These are phyloP conservation scores for Solanum microdontum DNA, from an alignment of 257 asterid genomes.

Conservation along the genomic window DNA sequence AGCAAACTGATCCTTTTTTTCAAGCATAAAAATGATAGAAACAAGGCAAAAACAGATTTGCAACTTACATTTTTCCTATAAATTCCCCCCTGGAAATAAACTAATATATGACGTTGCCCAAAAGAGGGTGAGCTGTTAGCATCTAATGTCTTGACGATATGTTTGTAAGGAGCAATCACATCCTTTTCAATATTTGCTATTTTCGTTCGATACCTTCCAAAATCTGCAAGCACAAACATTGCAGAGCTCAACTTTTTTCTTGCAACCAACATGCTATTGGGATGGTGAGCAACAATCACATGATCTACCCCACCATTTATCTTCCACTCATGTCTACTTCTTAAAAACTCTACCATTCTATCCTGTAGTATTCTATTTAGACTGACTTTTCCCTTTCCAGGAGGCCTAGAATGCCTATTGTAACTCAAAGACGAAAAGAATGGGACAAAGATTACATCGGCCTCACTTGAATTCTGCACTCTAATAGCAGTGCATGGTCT, in stretches of 20 bases:
- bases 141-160: constrained; percentile 47
- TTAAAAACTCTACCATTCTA: constrained; percentile 41
- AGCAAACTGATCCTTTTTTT: background rate
- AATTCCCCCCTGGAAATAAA: constrained; percentile 72
- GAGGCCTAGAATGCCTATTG: constrained; percentile 3
- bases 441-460: background rate
- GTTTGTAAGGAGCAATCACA: constrained; percentile 79
- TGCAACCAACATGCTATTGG: constrained; percentile 62
- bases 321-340: constrained; percentile 47
- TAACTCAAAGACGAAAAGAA: background rate
- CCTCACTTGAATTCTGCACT: constrained; percentile 40
- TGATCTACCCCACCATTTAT: constrained; percentile 53
- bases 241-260: constrained; percentile 45
- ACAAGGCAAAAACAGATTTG: background rate
- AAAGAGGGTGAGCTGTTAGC: constrained; percentile 33
- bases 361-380: constrained; percentile 43
- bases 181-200: constrained; percentile 64
- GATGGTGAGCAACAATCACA: constrained; percentile 65
- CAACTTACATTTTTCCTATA: constrained; percentile 71
- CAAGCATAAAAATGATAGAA: background rate
- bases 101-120: constrained; percentile 30
- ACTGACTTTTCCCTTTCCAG: constrained; percentile 19
- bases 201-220: constrained; percentile 18
- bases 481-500: constrained; percentile 53
- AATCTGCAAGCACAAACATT: constrained; percentile 50